phyloP scores from a whole-genome alignment of 495 filamentous ascomycete genomes.

The Neurospora sp. region DNA sequence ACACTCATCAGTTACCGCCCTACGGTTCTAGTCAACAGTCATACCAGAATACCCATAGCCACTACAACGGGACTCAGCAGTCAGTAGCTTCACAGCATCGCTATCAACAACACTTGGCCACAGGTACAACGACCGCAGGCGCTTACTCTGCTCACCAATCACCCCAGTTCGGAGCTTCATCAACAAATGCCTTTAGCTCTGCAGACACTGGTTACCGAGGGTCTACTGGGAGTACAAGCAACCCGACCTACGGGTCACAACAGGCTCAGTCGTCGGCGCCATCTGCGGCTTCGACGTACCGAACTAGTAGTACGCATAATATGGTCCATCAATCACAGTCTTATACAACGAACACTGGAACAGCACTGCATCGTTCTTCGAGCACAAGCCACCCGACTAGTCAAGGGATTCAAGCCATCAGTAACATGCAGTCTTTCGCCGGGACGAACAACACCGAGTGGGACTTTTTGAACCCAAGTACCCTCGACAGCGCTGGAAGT shows the following conservation, averaged over 20 bases:
- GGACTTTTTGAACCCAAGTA: constrained; percentile 27
- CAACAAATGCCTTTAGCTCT: constrained; percentile 25
- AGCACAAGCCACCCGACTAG: constrained; percentile 13
- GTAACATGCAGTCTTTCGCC: constrained; percentile 13
- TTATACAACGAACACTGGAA: constrained; percentile 14
- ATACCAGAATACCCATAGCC: constrained; percentile 12
- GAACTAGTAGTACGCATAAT: constrained; percentile 20
- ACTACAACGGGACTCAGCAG: constrained; percentile 24
- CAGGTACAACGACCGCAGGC: constrained; percentile 22
- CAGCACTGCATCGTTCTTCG: constrained; percentile 14
- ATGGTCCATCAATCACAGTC: constrained; percentile 29
- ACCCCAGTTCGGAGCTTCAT: constrained; percentile 32
- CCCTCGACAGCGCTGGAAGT: constrained; percentile 25
- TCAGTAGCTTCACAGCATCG: constrained; percentile 25
- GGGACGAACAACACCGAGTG: constrained; percentile 21
- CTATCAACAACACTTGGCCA: constrained; percentile 33
- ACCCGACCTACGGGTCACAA: constrained; percentile 26
- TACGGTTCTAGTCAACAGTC: constrained; percentile 14
- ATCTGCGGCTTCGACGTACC: constrained; percentile 23
- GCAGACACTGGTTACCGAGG: constrained; percentile 30
- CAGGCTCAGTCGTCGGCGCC: constrained; percentile 29
- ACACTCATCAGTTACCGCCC: constrained; percentile 10
- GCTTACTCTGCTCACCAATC: constrained; percentile 33
- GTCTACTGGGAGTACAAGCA: constrained; percentile 16
- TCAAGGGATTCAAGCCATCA: constrained; percentile 17